phyloP scores from a whole-genome alignment of 192 early-diverging fungal species.

The Coemansia asiatica region DNA sequence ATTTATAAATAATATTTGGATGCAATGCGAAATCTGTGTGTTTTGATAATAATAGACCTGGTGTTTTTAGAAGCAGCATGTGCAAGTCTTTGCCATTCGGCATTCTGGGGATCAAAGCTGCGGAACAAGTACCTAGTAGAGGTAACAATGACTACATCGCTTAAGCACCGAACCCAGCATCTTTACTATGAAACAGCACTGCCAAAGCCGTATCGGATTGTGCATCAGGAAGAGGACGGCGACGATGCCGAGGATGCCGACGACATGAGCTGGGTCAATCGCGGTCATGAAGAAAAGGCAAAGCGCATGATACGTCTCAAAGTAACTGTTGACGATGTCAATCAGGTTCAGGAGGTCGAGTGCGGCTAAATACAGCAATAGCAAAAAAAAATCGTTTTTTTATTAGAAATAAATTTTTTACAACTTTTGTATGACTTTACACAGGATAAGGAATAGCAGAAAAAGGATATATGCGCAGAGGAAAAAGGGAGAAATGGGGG shows the following conservation, averaged over 20 bases:
- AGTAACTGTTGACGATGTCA: constrained; percentile 45
- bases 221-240: constrained; percentile 45
- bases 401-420: not conserved
- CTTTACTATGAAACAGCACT: constrained; percentile 46
- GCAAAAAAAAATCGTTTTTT: not conserved
- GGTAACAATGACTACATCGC: constrained; percentile 24
- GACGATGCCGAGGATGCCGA: constrained; percentile 44
- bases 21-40: not conserved
- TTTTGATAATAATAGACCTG: not conserved
- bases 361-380: constrained; percentile 39
- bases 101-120: constrained; percentile 38
- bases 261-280: constrained; percentile 46
- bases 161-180: constrained; percentile 24
- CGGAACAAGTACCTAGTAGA: constrained; percentile 42
- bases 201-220: constrained; percentile 50
- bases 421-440: not conserved
- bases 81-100: constrained; percentile 42
- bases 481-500: not conserved
- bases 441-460: not conserved
- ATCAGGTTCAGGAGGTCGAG: constrained; percentile 40
- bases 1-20: not conserved
- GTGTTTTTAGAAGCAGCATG: not conserved
- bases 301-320: constrained; percentile 38
- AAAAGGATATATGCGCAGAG: not conserved
- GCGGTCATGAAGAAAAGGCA: constrained; percentile 42